Conservation (phyloP, 2,329 filamentous ascomycete genomes). For the Cordyceps farinosa region DNA sequence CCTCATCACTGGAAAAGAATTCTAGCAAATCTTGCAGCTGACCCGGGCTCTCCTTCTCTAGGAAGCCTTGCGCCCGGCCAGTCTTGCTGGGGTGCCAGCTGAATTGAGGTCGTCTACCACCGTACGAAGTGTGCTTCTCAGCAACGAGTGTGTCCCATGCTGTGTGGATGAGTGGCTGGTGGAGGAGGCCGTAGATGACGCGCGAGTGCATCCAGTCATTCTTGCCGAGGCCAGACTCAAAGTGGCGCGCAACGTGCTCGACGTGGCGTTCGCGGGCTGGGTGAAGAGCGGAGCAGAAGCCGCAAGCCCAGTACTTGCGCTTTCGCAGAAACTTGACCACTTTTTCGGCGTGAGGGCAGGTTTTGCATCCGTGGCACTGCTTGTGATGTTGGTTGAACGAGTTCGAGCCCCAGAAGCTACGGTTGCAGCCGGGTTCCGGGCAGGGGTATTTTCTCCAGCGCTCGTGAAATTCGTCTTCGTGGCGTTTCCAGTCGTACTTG, state of each 20-base stretch:
- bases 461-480: slow-evolving; percentile 68
- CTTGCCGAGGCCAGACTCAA: slow-evolving; percentile 60
- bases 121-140: slow-evolving; percentile 53
- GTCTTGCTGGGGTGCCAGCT: slow-evolving; percentile 59
- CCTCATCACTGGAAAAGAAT: slow-evolving; percentile 57
- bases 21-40: slow-evolving; percentile 63
- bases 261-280: slow-evolving; percentile 63
- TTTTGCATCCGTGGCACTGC: slow-evolving; percentile 61
- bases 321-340: slow-evolving; percentile 61
- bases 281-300: slow-evolving; percentile 62
- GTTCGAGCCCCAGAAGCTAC: slow-evolving; percentile 65
- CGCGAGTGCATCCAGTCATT: slow-evolving; percentile 67
- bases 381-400: slow-evolving; percentile 67
- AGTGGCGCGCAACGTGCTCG: slow-evolving; percentile 65
- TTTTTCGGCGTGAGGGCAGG: slow-evolving; percentile 62
- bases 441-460: slow-evolving; percentile 65
- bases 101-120: slow-evolving; percentile 53
- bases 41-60: slow-evolving; percentile 60
- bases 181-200: slow-evolving; percentile 64
- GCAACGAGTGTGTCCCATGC: slow-evolving; percentile 58
- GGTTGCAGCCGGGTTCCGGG: slow-evolving; percentile 60
- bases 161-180: slow-evolving; percentile 58
- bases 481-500: slow-evolving; percentile 67
- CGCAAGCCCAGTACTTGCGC: slow-evolving; percentile 65
- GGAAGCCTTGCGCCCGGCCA: slow-evolving; percentile 53